These are phyloP conservation scores for Jackrogersella multiformis DNA, from an alignment of 495 filamentous ascomycete genomes.

Conservation along the genomic window DNA sequence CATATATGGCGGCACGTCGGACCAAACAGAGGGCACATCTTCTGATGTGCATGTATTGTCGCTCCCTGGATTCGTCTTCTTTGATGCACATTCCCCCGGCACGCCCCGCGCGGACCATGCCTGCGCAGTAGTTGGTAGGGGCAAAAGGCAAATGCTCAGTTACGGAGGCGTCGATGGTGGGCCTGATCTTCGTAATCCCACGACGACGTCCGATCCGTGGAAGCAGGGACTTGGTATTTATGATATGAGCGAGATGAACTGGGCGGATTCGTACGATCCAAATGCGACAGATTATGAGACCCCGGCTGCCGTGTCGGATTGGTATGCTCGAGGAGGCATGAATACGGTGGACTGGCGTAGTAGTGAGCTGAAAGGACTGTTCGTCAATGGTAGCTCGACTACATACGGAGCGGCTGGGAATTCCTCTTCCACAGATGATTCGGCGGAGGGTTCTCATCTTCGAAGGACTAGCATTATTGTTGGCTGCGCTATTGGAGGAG, in stretches of 20 bases:
- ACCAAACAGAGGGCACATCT: slow-evolving; percentile 18
- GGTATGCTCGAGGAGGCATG: slow-evolving; percentile 48
- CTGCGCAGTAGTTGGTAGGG: slow-evolving; percentile 50
- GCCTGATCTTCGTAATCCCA: slow-evolving; percentile 22
- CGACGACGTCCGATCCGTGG: slow-evolving; percentile 50
- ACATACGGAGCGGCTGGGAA: slow-evolving; percentile 6
- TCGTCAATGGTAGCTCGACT: slow-evolving; percentile 27
- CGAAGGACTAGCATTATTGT: slow-evolving; percentile 34
- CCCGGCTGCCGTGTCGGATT: slow-evolving; percentile 41
- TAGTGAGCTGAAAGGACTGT: slow-evolving; percentile 33
- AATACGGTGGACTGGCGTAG: slow-evolving; percentile 42
- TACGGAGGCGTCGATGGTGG: slow-evolving; percentile 48
- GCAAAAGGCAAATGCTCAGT: slow-evolving; percentile 53
- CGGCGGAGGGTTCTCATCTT: slow-evolving; percentile 14
- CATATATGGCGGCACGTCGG: slow-evolving; percentile 47
- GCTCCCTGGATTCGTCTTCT: slow-evolving; percentile 59
- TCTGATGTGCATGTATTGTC: slow-evolving; percentile 53
- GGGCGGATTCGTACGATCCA: slow-evolving; percentile 51
- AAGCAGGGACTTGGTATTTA: slow-evolving; percentile 53
- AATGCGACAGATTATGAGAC: slow-evolving; percentile 49
- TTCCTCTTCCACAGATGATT: background rate
- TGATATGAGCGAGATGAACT: slow-evolving; percentile 53
- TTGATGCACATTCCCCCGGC: slow-evolving; percentile 37
- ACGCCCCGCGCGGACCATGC: slow-evolving; percentile 43
- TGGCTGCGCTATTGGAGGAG: slow-evolving; percentile 40